Evolutionary conservation across 78 protist species (phyloP), one percentile per base, ranked within the genome.

Genomic region (Guillardia theta): DNA sequence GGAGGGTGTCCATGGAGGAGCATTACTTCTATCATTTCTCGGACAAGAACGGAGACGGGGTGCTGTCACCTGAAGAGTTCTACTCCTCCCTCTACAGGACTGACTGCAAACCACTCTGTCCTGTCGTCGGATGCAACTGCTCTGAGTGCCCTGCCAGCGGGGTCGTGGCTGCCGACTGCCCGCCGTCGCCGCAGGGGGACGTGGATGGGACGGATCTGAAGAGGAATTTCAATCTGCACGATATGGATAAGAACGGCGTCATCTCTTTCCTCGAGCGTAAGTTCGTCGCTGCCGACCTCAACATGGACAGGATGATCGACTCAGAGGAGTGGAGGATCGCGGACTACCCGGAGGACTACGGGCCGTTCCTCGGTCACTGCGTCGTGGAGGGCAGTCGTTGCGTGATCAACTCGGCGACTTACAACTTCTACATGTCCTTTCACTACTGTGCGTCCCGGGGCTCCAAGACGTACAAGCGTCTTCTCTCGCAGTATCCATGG

Each of bases 181-280:
- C 15, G 58, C 30, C 58, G 58, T 50, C 58, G 15, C 15, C 58
- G 58, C 10, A 50, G 58, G 58, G 58, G 30, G 15, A 10, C 15
- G 58, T 15, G 58, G 58, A 50, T 50, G 58, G 10, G 58, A 19
- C 30, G 15, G 10, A 15, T 10, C 58, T 50, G 58, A 50, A 50
- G 70, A 24, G 70, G 39, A 58, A 58, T 30, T 70, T 70, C 87
- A 43, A 27, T 12, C 3, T 4, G 87, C 87, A 70, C 22, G 87
- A 70, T 43, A 37, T 70, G 45, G 41, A 70, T 43, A 43, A 27
- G 47, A 36, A 70, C 87, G 87, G 22, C 39, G 39, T 22, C 87
- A 43, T 70, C 39, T 36, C 45, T 15, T 70, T 70, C 87, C 87
- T 70, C 45, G 87, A 70, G 87, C 87, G 87, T 43, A 70, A 70